Evolutionary conservation across 1,284 basidiomycete species (phyloP), one percentile per base, ranked within the genome.

Genomic region (Mixia osmundae): DNA sequence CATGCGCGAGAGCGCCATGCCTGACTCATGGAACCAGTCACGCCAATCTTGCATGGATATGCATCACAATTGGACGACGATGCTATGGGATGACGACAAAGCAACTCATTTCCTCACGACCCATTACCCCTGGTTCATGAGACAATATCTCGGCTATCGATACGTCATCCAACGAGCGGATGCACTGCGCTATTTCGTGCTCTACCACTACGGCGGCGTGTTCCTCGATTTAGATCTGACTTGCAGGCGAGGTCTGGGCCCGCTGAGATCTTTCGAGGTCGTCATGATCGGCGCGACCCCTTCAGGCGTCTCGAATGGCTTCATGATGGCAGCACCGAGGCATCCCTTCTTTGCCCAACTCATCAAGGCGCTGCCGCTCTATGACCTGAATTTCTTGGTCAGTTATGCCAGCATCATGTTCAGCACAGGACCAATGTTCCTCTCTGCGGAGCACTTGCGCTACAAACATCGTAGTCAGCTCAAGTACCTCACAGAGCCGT

Each of bases 401-500:
- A 87, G 94, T 59, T 97, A 99, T 52, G 89, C 91, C 23, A 99
- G 91, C 25, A 89, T 99, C 61, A 99, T 99, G 89, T 97, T 99
- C 62, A 83, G 82, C 35, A 99, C 91, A 0, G 89, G 89, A 2
- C 63, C 59, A 18, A 61, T 61, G 59, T 80, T 85, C 61, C 57
- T 94, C 18, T 79, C 79, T 2, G 69, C 76, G 16, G 72, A 89
- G 57, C 77, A 85, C 56, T 45, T 33, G 18, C 47, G 48, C 12
- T 45, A 47, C 10, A 43, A 35, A 6, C 44, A 38, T 9, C 50
- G 43, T n/a, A 53, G 42, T 26, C 46, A 42, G 5, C 46, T 43
- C 8, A 48, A 12, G 18, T 30, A 16, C 28, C 25, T 26, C 25
- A 26, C 9, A n/a, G n/a, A n/a, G 9, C 9, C 9, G n/a, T 26